Base-by-base conservation (phyloP, 163 green algal genomes). In the Scenedesmus sp. region DNA sequence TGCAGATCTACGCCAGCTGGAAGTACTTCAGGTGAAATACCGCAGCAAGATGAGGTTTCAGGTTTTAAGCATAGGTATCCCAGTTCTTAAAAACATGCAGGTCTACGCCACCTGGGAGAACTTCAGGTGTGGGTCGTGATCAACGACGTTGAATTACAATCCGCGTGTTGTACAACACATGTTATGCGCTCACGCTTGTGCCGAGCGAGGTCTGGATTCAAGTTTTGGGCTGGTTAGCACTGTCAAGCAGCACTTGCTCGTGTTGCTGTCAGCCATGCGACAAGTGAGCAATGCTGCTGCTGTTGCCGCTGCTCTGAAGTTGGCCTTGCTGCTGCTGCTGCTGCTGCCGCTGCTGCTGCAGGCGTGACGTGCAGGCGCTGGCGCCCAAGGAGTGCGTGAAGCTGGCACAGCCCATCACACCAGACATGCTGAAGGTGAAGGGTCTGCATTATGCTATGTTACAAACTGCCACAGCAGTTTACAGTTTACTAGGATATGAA, bases 361-460 rank as follows among this genome's bases (percentile, higher is more conserved):
- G 90, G 83, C 46, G 18, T 59, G 90, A 93, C 59, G 62, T 93
- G 1, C 76, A 93, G 56, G 90, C 73, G 34, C 62, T 93, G 34
- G 60, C 46, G 46, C 90, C 90, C 12, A 81, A 81, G 9, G 34
- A 46, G 1, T 15, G 13, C 26, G 13, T 93, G n/a, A 46, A 57
- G 15, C 76, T 74, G 52, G 90, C 90, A 6, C 7, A 18, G 10
- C 34, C 81, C 7, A 93, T 93, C 60, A 93, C 74, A 52, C 90
- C 85, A 77, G 90, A 93, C 23, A 93, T 93, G 90, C 85, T 93
- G 74, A 66, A 91, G 79, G 86, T 91, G 66, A 1, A 23, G n/a
- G 12, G 5, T 6, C 9, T 8, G 5, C 2, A 23, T 13, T 7
- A 66, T 56, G 82, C 82, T 12, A 16, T 3, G 20, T 54, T 20